phyloP scores from a whole-genome alignment of 768 basidiomycete species.

The Lactarius indigo region DNA sequence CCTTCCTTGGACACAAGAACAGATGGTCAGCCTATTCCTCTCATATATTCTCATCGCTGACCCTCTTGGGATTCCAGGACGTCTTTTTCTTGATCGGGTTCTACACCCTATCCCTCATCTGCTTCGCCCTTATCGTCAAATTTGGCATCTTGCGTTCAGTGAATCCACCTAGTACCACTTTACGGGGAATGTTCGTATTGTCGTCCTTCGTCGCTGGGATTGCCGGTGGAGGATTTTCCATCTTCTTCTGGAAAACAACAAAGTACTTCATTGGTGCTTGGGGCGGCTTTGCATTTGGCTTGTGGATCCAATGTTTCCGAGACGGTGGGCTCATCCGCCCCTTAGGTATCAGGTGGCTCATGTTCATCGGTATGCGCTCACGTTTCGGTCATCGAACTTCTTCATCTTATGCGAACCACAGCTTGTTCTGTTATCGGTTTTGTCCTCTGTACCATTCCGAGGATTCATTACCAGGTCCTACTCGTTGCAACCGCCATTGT shows the following conservation, averaged over 20 bases:
- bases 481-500: constrained; percentile 86
- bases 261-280: constrained; percentile 80
- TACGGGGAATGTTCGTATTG: constrained; percentile 89
- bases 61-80: constrained; percentile 50
- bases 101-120: constrained; percentile 83
- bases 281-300: constrained; percentile 82
- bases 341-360: constrained; percentile 82
- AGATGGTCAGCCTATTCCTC: constrained; percentile 60
- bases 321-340: constrained; percentile 76
- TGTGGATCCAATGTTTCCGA: constrained; percentile 85
- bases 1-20: constrained; percentile 93
- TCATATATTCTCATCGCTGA: constrained; percentile 25
- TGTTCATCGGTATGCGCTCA: constrained; percentile 67
- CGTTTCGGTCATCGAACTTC: constrained; percentile 16
- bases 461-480: constrained; percentile 82
- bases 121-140: constrained; percentile 81
- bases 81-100: constrained; percentile 92
- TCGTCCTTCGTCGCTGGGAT: constrained; percentile 75
- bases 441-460: constrained; percentile 78
- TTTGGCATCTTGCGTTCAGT: constrained; percentile 84
- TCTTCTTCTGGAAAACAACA: constrained; percentile 91
- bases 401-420: constrained; percentile 34
- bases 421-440: constrained; percentile 75
- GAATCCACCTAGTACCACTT: constrained; percentile 71
- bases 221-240: constrained; percentile 78